Base-by-base conservation (phyloP, 129 eudicot genomes). In the Logfia minima region DNA sequence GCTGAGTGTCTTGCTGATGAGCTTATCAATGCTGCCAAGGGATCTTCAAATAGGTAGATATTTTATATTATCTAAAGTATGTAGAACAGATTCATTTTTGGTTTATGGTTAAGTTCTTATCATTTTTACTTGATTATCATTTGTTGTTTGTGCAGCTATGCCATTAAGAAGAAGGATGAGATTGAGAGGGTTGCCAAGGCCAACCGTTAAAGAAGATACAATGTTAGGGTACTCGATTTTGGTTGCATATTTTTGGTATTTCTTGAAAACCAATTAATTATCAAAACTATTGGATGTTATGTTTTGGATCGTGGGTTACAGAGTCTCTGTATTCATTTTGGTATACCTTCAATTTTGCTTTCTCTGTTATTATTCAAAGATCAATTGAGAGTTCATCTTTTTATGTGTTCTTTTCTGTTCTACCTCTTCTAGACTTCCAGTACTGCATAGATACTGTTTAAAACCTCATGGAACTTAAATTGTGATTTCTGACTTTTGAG, bases 1-100 rank as follows among this genome's bases (percentile, higher is more conserved):
- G 96, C 96, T 17, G 92, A 90, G 34, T 90, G 96, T 34, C 92
- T 90, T 77, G 96, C 96, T 63, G 96, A 90, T 70, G 93, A 90
- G 64, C 96, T 90, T 70, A 90, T 90, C 37, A 90, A 88, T 83
- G 96, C 96, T 68, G 96, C 96, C 74, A 90, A 90, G 78, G 96
- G 92, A 39, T 90, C 96, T 62, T 90, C 92, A 4, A 90, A 90
- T 89, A 90, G 90, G 96, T 90, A 80, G 4, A 3, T 48, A 13
- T 48, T 48, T 0, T 5, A 48, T 48, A 13, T 14, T 48, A 48
- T 13, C 14, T 48, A 26, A 26, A 26, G 18, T 45, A 45, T 45
- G 53, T 11, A 48, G 55, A 45, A 11, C 11, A 0, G 4, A 22
- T 75, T 8, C 4, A 66, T 29, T 74, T 13, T 34, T 2, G 10